These are phyloP conservation scores for Ceratobasidium sp. DNA, from an alignment of 1,284 basidiomycete species.

Conservation along the genomic window DNA sequence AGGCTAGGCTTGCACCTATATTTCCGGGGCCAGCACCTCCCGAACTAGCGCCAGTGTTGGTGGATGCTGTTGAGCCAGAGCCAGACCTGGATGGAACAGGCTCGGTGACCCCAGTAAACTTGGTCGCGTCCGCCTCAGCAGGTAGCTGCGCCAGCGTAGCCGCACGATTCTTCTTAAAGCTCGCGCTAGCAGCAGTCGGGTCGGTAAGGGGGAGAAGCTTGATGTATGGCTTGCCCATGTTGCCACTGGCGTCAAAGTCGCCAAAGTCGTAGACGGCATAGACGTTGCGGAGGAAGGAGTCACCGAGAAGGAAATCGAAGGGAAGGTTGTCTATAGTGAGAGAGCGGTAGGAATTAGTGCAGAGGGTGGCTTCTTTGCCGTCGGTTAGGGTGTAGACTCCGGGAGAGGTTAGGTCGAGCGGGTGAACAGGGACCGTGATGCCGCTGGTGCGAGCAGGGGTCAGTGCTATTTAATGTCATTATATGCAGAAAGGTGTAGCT, in stretches of 20 bases:
- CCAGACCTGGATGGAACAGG: slow-evolving; percentile 15
- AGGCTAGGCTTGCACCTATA: neutral
- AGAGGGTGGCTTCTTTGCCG: slow-evolving; percentile 51
- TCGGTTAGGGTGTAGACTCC: slow-evolving; percentile 58
- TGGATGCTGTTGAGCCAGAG: slow-evolving; percentile 72
- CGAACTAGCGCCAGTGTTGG: slow-evolving; percentile 56
- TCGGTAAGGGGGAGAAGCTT: slow-evolving; percentile 74
- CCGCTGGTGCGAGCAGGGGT: slow-evolving; percentile 57
- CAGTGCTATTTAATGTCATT: too few relatives aligned
- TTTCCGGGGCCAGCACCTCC: neutral
- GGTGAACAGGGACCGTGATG: slow-evolving; percentile 59
- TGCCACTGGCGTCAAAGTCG: slow-evolving; percentile 68
- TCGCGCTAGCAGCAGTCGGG: slow-evolving; percentile 71
- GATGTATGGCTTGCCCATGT: slow-evolving; percentile 73
- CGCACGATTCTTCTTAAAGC: slow-evolving; percentile 73
- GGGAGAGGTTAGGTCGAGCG: slow-evolving; percentile 71
- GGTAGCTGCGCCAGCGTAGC: slow-evolving; percentile 54
- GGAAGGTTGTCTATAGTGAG: slow-evolving; percentile 66
- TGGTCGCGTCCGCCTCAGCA: slow-evolving; percentile 15
- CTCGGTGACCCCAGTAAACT: neutral
- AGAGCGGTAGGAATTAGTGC: slow-evolving; percentile 74
- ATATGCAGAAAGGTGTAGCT: slow-evolving; percentile 48
- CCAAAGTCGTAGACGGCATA: slow-evolving; percentile 90
- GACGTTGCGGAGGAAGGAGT: slow-evolving; percentile 81
- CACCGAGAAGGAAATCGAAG: slow-evolving; percentile 80